Base-by-base conservation (phyloP, 2,329 filamentous ascomycete genomes). In the Didymella segeticola region DNA sequence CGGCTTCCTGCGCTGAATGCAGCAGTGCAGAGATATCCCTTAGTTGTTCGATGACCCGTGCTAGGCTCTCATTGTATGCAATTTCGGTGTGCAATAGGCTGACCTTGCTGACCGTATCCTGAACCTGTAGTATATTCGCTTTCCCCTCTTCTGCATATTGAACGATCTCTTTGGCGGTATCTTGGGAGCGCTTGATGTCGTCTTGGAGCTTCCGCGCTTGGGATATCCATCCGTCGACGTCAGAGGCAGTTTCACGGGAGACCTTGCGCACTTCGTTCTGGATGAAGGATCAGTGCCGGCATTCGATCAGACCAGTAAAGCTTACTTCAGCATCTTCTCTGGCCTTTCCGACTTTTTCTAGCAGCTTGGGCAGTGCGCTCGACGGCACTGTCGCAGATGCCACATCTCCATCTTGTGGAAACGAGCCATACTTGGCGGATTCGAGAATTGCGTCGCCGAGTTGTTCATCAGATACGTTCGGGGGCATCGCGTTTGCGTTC, bases 141-240 rank as follows among this genome's bases (percentile, higher is more conserved):
- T 86, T 85, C 11, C 88, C 86, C 23, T 82, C 84, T 67, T 93
- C 89, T 46, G 92, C 88, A 66, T 91, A 85, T 37, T 87, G 83
- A 5, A 93, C 84, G 53, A 98, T 96, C 53, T 92, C 87, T 67
- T 87, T 87, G 19, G 93, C 92, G 29, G 92, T 87, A 14, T 85
- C 83, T 66, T 91, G 88, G 20, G 91, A 93, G 39, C 86, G 84
- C 66, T 90, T 86, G 61, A 97, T 93, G 69, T 97, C 93, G 57
- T 88, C 84, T 72, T 96, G 91, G 7, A 97, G 83, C 46, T 88
- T 86, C 74, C 91, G 91, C 41, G 93, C 91, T 73, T 95, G 91
- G 45, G 82, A 78, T 51, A 96, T 90, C 93, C 93, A 98, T 45
- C 87, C 84, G 69, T 91, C 89, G 43, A 96, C 89, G 67, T 96